A percentile compares a stretch with the other conserved stretches of the same genome.
Conservation (phyloP, 2,329 filamentous ascomycete genomes). For the Fusarium napiforme region DNA sequence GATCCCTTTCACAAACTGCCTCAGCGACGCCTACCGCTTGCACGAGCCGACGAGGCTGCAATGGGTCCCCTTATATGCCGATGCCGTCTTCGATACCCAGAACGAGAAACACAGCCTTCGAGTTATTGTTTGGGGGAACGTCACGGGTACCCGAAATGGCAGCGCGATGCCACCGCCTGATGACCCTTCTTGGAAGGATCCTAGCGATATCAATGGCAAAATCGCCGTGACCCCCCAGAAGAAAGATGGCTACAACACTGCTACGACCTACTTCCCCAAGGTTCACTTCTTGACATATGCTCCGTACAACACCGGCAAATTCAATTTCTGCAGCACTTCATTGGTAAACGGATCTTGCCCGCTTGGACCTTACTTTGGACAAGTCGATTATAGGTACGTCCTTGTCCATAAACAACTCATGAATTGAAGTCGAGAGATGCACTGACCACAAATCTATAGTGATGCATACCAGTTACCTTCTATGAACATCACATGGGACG, state of each 20-base stretch:
- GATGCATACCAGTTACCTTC: conserved; percentile 68
- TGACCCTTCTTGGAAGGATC: conserved; percentile 71
- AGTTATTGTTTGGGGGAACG: conserved; percentile 90
- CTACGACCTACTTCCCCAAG: conserved; percentile 78
- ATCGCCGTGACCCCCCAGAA: conserved; percentile 72
- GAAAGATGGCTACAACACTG: conserved; percentile 59
- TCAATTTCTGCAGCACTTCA: conserved; percentile 73
- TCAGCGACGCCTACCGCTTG: conserved; percentile 69
- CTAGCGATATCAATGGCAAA: conserved; percentile 75
- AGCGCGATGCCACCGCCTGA: conserved; percentile 68
- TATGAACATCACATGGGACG: conserved; percentile 77
- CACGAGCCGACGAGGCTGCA: conserved; percentile 73
- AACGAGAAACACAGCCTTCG: conserved; percentile 72
- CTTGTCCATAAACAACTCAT: not conserved
- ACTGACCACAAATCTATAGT: conserved; percentile 39
- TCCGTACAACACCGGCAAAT: conserved; percentile 63
- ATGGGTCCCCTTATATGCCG: conserved; percentile 80
- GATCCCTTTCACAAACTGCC: conserved; percentile 86
- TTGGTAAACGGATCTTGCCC: conserved; percentile 76
- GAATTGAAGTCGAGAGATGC: not conserved
- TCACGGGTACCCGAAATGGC: conserved; percentile 75
- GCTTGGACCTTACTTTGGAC: conserved; percentile 75
- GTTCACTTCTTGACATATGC: conserved; percentile 82
- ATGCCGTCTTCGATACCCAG: conserved; percentile 76
- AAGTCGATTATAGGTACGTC: conserved; percentile 50